Evolutionary conservation across 371 early-diverging fungal species (phyloP), one percentile per base, ranked within the genome.

Genomic region (Mucor saturninus): DNA sequence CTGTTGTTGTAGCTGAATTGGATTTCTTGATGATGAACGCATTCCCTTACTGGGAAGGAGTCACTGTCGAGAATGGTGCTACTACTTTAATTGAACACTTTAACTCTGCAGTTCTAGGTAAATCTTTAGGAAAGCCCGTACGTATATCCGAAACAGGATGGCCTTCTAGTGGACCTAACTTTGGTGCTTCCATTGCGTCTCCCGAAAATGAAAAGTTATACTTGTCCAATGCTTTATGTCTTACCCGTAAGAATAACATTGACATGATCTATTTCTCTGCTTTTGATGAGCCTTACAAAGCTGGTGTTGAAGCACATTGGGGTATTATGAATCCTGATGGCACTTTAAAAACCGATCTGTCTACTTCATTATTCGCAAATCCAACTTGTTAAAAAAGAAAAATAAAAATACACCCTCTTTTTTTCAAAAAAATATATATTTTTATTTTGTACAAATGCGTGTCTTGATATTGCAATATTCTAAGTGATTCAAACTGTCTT

Each of bases 21-120:
- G 89, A 88, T 64, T 88, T 82, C 65, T 72, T 85, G 26, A 79
- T 80, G 64, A 83, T 87, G 79, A 84, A 88, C 62, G 89, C 83
- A 10, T 88, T 88, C 74, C 87, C 89, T 26, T 86, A 83, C 72
- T 87, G 89, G 89, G 86, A 88, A 60, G 88, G 86, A 56, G 79
- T 75, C 26, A 61, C 75, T 2, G 79, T 83, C 7, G 76, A 83
- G 2, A 68, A 73, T 30, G 86, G 85, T 26, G 80, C 77, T 40
- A 50, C 61, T 52, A 81, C 67, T 14, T 58, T 85, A 11, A 74
- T 84, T 49, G 67, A 71, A 15, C 85, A 86, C 53, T 79, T 83
- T 31, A 69, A 87, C 10, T 52, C 60, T 35, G 68, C 85, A 32
- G 69, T 82, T 43, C 43, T 58, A 10, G 45, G 65, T 2, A 63